These are phyloP conservation scores for Strobilomyces confusus DNA, from an alignment of 768 basidiomycete genomes.

Conservation along the genomic window DNA sequence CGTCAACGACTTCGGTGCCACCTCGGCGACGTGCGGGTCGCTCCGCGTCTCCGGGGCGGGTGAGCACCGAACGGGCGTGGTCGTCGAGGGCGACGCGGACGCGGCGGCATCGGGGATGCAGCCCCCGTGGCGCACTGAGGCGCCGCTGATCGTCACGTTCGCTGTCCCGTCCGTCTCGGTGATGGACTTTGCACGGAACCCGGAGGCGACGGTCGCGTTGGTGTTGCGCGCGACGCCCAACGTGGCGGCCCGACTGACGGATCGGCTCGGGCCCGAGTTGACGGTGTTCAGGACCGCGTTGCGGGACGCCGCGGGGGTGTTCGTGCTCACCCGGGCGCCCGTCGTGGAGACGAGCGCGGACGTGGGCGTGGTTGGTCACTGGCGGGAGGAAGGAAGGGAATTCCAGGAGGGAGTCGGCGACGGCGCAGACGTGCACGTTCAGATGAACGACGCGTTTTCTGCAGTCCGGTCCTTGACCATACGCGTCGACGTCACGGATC, in stretches of 20 bases:
- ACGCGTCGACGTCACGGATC: slow-evolving; percentile 20
- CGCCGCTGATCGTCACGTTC: slow-evolving; percentile 22
- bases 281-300: slow-evolving; percentile 16
- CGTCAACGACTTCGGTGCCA: slow-evolving; percentile 15
- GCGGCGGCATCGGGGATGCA: neutral
- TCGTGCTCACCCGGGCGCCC: slow-evolving; percentile 17
- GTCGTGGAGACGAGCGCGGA: neutral
- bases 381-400: neutral
- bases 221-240: slow-evolving; percentile 8
- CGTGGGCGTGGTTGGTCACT: neutral
- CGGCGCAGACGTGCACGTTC: slow-evolving; percentile 3
- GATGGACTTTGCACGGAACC: slow-evolving; percentile 10
- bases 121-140: slow-evolving; percentile 12
- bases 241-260: slow-evolving; percentile 2
- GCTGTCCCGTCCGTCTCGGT: slow-evolving; percentile 6
- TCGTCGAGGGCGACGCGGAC: slow-evolving; percentile 4
- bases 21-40: slow-evolving; percentile 18
- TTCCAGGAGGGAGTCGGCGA: neutral
- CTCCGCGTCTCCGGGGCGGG: slow-evolving; percentile 17
- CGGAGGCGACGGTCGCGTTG: slow-evolving; percentile 13
- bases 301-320: slow-evolving; percentile 10
- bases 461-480: slow-evolving; percentile 12
- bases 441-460: slow-evolving; percentile 12
- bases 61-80: slow-evolving; percentile 10
- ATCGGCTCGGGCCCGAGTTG: slow-evolving; percentile 14